Evolutionary conservation across 2,329 filamentous ascomycete genomes (phyloP), one percentile per base, ranked within the genome.

Genomic region (Colletotrichum sp.): DNA sequence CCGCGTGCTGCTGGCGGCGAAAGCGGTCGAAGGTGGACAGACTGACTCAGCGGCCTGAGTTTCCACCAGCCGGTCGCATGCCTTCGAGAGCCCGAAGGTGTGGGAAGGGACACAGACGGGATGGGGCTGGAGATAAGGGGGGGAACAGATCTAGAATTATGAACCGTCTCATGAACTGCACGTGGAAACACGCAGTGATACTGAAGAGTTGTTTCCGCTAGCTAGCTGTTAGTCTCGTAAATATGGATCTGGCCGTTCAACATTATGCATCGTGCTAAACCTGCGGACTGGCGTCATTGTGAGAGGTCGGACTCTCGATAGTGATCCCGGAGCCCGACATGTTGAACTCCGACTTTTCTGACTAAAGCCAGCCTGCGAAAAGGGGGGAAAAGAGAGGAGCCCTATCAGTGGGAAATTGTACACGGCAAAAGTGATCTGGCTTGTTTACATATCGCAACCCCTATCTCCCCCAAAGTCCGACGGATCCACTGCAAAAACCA

Each of bases 11-110:
- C n/a, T n/a, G n/a, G 43, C 43, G 43, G 43, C 39, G 26, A 52
- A 43, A 32, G 32, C 24, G 7, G 26, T 28, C 57, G n/a, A 57
- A n/a, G 32, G 18, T 32, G 34, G 28, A 52, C 21, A 4, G 7
- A 60, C 36, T 74, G 67, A 75, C 60, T 75, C 61, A 67, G 68
- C 72, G 68, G 68, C n/a, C 32, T 57, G 3, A 61, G 48, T 24
- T 28, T 59, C 34, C 57, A 21, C 10, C 43, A 36, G 43, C 73
- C 69, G 64, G 24, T 34, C 43, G 57, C 43, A 75, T 39, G 57
- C 60, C 15, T 52, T 65, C 34, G 43, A 32, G 30, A 67, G 28
- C 73, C 64, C 67, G 67, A 70, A 64, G 2, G 34, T 43, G 34
- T 64, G 61, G 61, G 8, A 60, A 32, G 30, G 26, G 36, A 32